phyloP scores from a whole-genome alignment of 2,329 filamentous ascomycete genomes.

The Colletotrichum coccodes region DNA sequence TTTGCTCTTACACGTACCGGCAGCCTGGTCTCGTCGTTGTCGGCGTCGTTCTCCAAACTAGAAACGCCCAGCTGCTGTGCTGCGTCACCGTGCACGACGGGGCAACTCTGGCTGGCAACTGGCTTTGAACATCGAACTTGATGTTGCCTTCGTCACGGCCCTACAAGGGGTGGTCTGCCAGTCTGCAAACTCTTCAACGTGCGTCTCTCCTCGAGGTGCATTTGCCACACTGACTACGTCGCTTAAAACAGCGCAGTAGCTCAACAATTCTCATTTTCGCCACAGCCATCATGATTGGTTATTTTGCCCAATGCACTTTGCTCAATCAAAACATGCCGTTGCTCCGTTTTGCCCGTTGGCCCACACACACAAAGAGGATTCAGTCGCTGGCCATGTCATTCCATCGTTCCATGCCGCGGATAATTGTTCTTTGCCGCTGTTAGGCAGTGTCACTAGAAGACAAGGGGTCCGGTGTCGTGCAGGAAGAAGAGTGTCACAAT shows the following conservation, averaged over 20 bases:
- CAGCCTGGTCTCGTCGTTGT: constrained; percentile 14
- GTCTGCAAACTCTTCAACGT: not conserved
- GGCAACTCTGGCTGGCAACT: not conserved
- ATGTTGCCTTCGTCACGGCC: constrained; percentile 12
- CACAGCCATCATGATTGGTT: constrained; percentile 18
- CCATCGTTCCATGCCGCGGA: constrained; percentile 24
- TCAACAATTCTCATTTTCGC: constrained; percentile 3
- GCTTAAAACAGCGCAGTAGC: not conserved
- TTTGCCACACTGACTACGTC: constrained; percentile 16
- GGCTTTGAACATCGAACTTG: not conserved
- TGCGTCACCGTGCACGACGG: constrained; percentile 17
- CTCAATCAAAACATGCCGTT: constrained; percentile 5
- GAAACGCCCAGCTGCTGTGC: not conserved
- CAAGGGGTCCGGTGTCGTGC: not conserved
- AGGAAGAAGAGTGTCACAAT: not conserved
- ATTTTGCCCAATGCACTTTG: not conserved
- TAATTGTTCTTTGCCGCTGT: constrained; percentile 13
- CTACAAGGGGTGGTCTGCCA: not conserved
- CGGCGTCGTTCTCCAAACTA: constrained; percentile 12
- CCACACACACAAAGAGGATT: constrained; percentile 19
- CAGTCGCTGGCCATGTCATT: not conserved
- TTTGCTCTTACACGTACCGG: constrained; percentile 8
- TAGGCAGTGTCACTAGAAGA: constrained; percentile 4
- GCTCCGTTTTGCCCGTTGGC: constrained; percentile 3
- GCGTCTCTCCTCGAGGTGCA: constrained; percentile 5